Base-by-base conservation (phyloP, 1,139 yeast species). In the Hyphopichia burtonii region DNA sequence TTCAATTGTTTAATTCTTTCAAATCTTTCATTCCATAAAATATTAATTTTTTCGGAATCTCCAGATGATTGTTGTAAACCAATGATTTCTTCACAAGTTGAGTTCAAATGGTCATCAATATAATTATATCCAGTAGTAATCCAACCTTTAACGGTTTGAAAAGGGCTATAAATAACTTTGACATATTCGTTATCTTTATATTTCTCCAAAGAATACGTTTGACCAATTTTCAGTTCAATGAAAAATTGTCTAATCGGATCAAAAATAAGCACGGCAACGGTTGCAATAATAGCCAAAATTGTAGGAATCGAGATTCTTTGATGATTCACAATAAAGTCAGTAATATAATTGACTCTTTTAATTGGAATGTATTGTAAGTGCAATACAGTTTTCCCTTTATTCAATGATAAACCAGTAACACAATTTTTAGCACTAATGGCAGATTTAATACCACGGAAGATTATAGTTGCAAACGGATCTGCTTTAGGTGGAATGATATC, bases 341-440 rank as follows among this genome's bases (percentile, higher is more conserved):
- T 65, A 3, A 89, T 48, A 39, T 74, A 55, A 52, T 81, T 82
- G 27, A 69, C 78, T 45, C 78, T 68, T 27, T 72, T 66, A 16
- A 76, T 58, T 8, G 84, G 83, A 33, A 77, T 78, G 59, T 86
- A 91, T 49, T 83, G 86, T 36, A 91, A 74, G 55, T 90, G 96
- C 36, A 91, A 58, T 0, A 71, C 70, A 0, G 96, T 83, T 33
- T 61, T 58, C 16, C 63, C 68, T 30, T 74, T 74, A 38, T 80
- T 78, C 39, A 85, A 64, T 38, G 61, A 69, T 52, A 80, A 68
- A 34, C 96, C 97, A 20, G 96, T 89, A 27, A 89, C 76, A 76
- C 99, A 93, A 60, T 90, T 91, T 54, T 90, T 83, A 1, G 99
- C 97, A 48, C 89, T 72, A 8, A 90, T 83, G 1, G 97, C 94